A percentile compares a stretch with the other conserved stretches of the same genome.
phyloP scores from a whole-genome alignment of 2,329 filamentous ascomycete genomes.

The Penicillium sp. region DNA sequence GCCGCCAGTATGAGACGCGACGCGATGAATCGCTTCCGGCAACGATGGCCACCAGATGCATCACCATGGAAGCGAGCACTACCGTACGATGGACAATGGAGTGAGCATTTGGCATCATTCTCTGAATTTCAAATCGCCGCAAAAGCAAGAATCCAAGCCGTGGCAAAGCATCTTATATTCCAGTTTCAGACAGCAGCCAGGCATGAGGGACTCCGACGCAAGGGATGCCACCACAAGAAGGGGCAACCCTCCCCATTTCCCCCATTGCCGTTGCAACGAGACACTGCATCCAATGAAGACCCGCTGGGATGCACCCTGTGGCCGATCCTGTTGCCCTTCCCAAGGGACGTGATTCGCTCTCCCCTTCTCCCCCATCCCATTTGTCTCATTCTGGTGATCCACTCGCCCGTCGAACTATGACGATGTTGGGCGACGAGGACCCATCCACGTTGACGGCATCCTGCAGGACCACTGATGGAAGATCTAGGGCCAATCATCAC shows the following conservation, averaged over 20 bases:
- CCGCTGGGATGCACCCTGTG: conserved; percentile 23
- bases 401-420: conserved; percentile 24
- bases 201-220: conserved; percentile 22
- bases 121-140: background rate
- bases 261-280: conserved; percentile 26
- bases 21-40: too few relatives aligned
- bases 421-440: conserved; percentile 25
- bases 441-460: conserved; percentile 35
- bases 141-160: conserved; percentile 7
- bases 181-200: conserved; percentile 19
- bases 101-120: too few relatives aligned
- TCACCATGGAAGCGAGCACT: too few relatives aligned
- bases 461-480: conserved; percentile 24
- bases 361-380: conserved; percentile 25
- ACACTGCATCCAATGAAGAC: conserved; percentile 26
- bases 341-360: conserved; percentile 24
- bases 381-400: conserved; percentile 34
- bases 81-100: too few relatives aligned
- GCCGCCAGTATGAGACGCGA: too few relatives aligned
- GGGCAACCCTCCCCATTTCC: conserved; percentile 8
- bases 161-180: conserved; percentile 25
- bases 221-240: conserved; percentile 17
- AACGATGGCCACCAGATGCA: too few relatives aligned
- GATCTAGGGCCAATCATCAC: conserved; percentile 28
- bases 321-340: conserved; percentile 30